Base-by-base conservation (phyloP, 106 monocot genomes). In the Xerophyta viscosa region DNA sequence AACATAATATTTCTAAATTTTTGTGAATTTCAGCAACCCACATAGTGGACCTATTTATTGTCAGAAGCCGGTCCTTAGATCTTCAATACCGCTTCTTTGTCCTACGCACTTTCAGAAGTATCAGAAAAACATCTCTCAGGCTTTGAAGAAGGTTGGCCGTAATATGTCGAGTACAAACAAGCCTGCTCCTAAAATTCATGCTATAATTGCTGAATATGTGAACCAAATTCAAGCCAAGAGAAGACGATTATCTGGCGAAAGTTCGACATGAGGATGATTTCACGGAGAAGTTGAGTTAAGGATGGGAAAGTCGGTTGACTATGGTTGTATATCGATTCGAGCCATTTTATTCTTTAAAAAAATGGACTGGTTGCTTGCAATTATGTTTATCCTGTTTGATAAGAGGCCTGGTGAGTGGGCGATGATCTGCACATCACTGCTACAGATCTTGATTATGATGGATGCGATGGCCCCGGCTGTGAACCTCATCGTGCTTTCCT, bases 181-280 rank as follows among this genome's bases (percentile, higher is more conserved):
- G 48, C 23, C 68, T 25, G 8, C 61, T 45, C 70, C 77, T 19
- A 81, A 70, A 26, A 56, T 81, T 49, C 72, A 62, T 56, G 42
- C 60, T 3, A 29, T 86, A 58, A 54, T 81, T 66, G 24, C 69
- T 48, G 77, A 77, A 37, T 73, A 66, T 62, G 73, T 81, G 56
- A 69, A 46, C 17, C 77, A 70, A 52, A 81, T 86, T 64, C 72
- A 81, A 67, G 58, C 54, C 27, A 77, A 60, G 56, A 73, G 86
- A 56, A 72, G 60, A 55, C 20, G 65, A 66, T n/a, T 20, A 28
- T 21, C 37, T 17, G 7, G 36, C 31, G 10, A 33, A 47, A 1
- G 8, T 18, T 14, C 12, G 20, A 43, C 14, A 18, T 37, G 27
- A 57, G 31, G 66, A 56, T 37, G 56, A 39, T 15, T 39, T 19